These are phyloP conservation scores for Neckera pumila DNA, from an alignment of 225 moss, liverwort and hornwort species.

Conservation along the genomic window DNA sequence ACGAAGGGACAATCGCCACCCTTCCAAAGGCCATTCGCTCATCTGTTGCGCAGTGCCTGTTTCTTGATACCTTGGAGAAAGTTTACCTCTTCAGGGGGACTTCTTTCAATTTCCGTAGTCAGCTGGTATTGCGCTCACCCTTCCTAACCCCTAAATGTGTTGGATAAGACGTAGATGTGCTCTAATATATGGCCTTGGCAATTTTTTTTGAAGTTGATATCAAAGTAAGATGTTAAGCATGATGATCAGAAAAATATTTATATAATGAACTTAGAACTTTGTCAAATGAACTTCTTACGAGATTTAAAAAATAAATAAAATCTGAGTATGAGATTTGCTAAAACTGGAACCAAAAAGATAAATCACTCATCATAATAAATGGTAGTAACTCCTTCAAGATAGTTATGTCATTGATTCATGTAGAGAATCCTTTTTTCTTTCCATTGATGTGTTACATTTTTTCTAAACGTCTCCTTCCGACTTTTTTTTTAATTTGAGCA, in stretches of 20 bases:
- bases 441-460: not conserved
- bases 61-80: conserved; percentile 55
- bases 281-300: no score
- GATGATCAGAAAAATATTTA: not conserved
- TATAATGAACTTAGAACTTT: not conserved
- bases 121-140: conserved; percentile 46
- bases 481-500: not conserved
- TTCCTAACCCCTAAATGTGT: not conserved
- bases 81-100: conserved; percentile 79
- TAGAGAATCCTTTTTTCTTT: not conserved
- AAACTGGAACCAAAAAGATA: not conserved
- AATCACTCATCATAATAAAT: not conserved
- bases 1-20: conserved; percentile 46
- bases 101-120: conserved; percentile 68
- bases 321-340: not conserved
- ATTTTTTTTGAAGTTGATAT: not conserved
- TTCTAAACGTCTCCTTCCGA: not conserved
- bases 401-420: not conserved
- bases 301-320: no score
- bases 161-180: not conserved
- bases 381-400: not conserved
- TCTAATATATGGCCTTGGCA: not conserved
- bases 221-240: not conserved
- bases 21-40: conserved; percentile 82
- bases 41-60: conserved; percentile 59